A percentile compares a stretch with the other conserved stretches of the same genome.
Conservation (phyloP, 108 stramenopile genomes). For the Conticribra guillardii region DNA sequence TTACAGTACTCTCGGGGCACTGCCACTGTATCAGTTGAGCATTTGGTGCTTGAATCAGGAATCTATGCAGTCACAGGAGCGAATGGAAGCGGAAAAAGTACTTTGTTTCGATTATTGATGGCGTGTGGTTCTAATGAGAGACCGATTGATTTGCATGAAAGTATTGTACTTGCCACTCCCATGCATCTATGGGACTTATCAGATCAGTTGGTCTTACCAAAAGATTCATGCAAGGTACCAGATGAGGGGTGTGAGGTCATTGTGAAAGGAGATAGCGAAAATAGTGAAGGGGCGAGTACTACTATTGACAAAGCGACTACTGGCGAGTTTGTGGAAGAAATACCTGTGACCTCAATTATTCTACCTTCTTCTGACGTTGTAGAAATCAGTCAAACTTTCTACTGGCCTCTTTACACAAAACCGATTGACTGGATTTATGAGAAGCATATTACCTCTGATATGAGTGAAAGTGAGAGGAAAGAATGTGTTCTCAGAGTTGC, state of each 20-base stretch:
- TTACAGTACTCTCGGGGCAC: slow-evolving; percentile 78
- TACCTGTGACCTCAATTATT: slow-evolving; percentile 66
- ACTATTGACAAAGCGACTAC: not conserved
- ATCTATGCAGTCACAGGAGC: slow-evolving; percentile 79
- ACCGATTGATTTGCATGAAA: slow-evolving; percentile 74
- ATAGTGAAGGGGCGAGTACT: slow-evolving; percentile 4
- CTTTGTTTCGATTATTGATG: slow-evolving; percentile 64
- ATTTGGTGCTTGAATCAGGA: slow-evolving; percentile 75
- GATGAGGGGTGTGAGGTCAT: slow-evolving; percentile 56
- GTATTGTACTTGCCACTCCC: slow-evolving; percentile 72
- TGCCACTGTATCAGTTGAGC: slow-evolving; percentile 70
- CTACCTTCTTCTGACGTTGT: slow-evolving; percentile 87
- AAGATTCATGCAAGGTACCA: slow-evolving; percentile 49
- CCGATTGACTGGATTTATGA: slow-evolving; percentile 91
- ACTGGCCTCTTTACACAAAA: slow-evolving; percentile 83
- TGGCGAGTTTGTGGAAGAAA: slow-evolving; percentile 24
- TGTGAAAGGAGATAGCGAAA: too few species aligned
- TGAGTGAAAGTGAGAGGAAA: slow-evolving; percentile 46
- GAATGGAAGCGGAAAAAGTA: slow-evolving; percentile 40
- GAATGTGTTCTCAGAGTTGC: slow-evolving; percentile 53
- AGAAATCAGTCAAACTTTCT: slow-evolving; percentile 86
- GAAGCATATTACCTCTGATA: slow-evolving; percentile 45
- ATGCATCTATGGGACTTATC: slow-evolving; percentile 52
- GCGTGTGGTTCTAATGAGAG: slow-evolving; percentile 76
- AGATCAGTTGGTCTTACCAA: slow-evolving; percentile 50